A percentile compares a stretch with the other conserved stretches of the same genome.
Conservation (phyloP, 2,329 filamentous ascomycete species). For the Fusarium papillatum region DNA sequence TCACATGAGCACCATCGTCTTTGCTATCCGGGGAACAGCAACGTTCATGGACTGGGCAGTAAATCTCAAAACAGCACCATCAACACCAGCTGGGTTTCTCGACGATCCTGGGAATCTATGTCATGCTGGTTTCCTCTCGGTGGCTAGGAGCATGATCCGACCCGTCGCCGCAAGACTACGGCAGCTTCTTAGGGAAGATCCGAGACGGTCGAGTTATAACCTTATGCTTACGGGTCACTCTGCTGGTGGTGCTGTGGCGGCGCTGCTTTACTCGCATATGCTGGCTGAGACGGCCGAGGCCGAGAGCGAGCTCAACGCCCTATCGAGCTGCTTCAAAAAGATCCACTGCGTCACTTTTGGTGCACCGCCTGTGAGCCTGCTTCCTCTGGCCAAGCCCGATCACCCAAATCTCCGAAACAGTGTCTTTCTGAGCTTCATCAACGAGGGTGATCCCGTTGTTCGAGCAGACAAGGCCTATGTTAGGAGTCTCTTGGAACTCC, state of each 20-base stretch:
- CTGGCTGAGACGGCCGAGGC: conserved; percentile 68
- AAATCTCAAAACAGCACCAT: conserved; percentile 80
- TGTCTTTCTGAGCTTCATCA: conserved; percentile 84
- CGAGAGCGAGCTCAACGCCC: conserved; percentile 76
- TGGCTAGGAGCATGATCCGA: conserved; percentile 80
- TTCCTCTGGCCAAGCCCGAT: conserved; percentile 74
- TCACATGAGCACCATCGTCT: conserved; percentile 82
- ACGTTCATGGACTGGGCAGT: conserved; percentile 90
- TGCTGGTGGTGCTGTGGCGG: conserved; percentile 87
- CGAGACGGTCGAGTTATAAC: conserved; percentile 73
- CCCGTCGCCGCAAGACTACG: conserved; percentile 80
- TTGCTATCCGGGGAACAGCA: conserved; percentile 86
- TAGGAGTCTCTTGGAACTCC: conserved; percentile 78
- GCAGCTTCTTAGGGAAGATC: conserved; percentile 79
- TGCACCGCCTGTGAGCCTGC: conserved; percentile 81
- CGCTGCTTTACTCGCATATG: conserved; percentile 87
- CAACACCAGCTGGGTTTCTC: conserved; percentile 77
- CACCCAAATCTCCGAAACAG: conserved; percentile 69
- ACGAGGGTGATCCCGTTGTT: conserved; percentile 87
- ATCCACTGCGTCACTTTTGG: conserved; percentile 91
- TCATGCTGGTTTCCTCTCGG: conserved; percentile 84
- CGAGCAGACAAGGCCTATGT: conserved; percentile 85
- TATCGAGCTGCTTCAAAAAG: conserved; percentile 80
- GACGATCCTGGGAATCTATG: conserved; percentile 84
- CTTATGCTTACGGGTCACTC: conserved; percentile 89